Percentiles rank a stretch among this genome's conserved stretches.
phyloP scores from a whole-genome alignment of 2,329 filamentous ascomycete genomes.

The Arthrinium phaeospermum region DNA sequence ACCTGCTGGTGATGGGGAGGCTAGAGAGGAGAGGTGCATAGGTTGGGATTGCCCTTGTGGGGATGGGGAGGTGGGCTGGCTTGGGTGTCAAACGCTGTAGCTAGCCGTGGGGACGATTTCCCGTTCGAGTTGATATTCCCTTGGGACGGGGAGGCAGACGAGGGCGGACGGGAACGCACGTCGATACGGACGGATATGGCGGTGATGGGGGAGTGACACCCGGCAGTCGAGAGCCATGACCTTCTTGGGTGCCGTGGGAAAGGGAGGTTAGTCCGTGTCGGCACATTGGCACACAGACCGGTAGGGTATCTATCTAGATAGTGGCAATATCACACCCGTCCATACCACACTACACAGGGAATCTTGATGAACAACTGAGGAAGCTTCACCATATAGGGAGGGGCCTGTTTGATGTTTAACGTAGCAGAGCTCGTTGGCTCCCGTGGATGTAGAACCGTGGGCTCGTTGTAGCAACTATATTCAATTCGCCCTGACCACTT shows the following conservation, averaged over 20 bases:
- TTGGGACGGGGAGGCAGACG: not conserved
- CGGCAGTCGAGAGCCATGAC: not conserved
- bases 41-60: not conserved
- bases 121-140: not conserved
- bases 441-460: not conserved
- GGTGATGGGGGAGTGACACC: not conserved
- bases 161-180: not conserved
- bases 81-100: not conserved
- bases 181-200: too few relatives aligned
- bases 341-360: not conserved
- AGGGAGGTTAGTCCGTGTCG: not conserved
- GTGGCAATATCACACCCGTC: not conserved
- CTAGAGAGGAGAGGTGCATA: not conserved
- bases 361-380: not conserved
- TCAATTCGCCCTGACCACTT: not conserved
- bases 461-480: not conserved
- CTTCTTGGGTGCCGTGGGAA: not conserved
- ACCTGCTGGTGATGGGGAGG: not conserved
- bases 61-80: not conserved
- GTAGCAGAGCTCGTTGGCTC: not conserved
- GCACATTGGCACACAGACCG: not conserved
- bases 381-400: not conserved
- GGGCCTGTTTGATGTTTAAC: not conserved
- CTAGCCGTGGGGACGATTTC: conserved; percentile 1
- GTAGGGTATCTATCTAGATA: not conserved